Conservation (phyloP, 345 rosid species). For the Populus davidiana region DNA sequence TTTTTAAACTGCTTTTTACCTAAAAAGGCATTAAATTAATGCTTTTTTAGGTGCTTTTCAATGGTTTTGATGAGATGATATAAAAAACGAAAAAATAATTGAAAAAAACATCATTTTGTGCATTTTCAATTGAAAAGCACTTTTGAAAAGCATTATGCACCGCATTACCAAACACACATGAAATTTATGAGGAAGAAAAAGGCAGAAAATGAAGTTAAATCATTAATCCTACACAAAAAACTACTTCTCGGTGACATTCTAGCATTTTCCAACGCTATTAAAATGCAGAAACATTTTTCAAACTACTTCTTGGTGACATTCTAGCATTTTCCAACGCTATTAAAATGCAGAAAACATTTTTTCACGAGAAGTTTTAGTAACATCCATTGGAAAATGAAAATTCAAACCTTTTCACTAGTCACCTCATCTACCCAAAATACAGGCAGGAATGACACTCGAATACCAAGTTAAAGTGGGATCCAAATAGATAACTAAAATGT, state of each 20-base stretch:
- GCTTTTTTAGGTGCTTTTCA: no score
- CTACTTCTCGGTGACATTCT: not conserved
- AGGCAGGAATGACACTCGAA: not conserved
- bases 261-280: not conserved
- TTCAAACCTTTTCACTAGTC: not conserved
- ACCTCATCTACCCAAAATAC: conserved; percentile 10
- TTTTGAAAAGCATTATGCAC: no score
- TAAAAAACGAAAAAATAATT: no score
- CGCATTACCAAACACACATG: no score
- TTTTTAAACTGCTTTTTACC: no score
- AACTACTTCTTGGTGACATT: not conserved
- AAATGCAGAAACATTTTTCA: not conserved
- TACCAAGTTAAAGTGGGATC: not conserved
- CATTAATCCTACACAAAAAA: not conserved
- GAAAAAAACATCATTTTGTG: no score
- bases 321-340: not conserved
- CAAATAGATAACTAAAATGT: not conserved
- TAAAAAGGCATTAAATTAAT: no score
- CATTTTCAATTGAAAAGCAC: no score
- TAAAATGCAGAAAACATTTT: not conserved
- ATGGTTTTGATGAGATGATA: no score
- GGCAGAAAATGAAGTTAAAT: not conserved
- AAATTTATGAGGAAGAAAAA: not conserved
- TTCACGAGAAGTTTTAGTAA: not conserved
- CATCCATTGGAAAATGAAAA: conserved; percentile 1